Evolutionary conservation across 495 filamentous ascomycete species (phyloP).

Genomic region (Aspergillus bertholletiae): DNA sequence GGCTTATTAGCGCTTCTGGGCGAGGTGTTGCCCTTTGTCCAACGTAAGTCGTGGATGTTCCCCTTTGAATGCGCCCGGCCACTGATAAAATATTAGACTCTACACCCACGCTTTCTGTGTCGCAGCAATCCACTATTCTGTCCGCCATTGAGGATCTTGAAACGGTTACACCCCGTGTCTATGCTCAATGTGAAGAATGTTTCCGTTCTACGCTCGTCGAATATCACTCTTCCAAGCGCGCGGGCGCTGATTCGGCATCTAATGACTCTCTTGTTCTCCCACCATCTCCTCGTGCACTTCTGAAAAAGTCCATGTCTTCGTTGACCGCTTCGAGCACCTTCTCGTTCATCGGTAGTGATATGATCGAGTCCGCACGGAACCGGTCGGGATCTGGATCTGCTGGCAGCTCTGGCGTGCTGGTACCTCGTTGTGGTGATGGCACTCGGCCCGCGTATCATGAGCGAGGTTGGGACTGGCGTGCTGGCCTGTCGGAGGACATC

Average conservation of each 20-base stretch:
- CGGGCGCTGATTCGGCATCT: conserved; percentile 33
- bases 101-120: conserved; percentile 38
- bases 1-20: conserved; percentile 79
- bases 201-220: conserved; percentile 51
- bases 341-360: conserved; percentile 68
- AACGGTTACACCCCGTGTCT: conserved; percentile 68
- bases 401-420: conserved; percentile 52
- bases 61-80: background rate
- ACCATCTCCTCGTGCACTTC: conserved; percentile 56
- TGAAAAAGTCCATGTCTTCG: conserved; percentile 64
- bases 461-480: conserved; percentile 86
- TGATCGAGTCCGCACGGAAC: conserved; percentile 50
- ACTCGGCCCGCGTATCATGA: conserved; percentile 33
- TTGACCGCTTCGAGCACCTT: conserved; percentile 55
- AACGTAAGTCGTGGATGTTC: conserved; percentile 43
- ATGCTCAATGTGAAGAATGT: conserved; percentile 65
- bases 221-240: conserved; percentile 44
- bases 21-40: conserved; percentile 72
- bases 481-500: conserved; percentile 51
- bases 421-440: conserved; percentile 31
- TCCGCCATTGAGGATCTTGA: conserved; percentile 80
- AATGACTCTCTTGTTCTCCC: conserved; percentile 18
- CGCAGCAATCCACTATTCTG: conserved; percentile 71
- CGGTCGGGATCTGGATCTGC: conserved; percentile 51
- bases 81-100: conserved; percentile 28